Percentiles rank a stretch among this genome's conserved stretches.
Evolutionary conservation across 768 basidiomycete species (phyloP).

Genomic region (Russula sp.): DNA sequence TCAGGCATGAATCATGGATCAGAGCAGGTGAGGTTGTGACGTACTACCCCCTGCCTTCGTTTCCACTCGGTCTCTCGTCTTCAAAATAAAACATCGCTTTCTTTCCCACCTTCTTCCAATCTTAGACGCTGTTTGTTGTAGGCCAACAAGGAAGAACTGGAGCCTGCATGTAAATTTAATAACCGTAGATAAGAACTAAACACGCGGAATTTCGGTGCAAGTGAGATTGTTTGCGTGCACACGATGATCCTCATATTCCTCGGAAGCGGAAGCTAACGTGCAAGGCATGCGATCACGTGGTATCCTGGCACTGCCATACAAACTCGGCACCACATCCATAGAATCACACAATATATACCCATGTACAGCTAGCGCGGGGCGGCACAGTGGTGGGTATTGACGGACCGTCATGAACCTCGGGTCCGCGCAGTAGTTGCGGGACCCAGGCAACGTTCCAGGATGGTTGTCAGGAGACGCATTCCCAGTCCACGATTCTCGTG

Average conservation of each 20-base stretch:
- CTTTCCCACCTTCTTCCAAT: background rate
- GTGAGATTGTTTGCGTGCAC: background rate
- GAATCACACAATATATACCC: no score
- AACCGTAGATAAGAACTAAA: background rate
- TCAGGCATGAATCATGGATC: slow-evolving; percentile 1
- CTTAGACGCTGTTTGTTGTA: background rate
- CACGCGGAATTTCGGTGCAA: background rate
- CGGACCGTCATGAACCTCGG: background rate
- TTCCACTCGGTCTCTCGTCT: slow-evolving; percentile 68
- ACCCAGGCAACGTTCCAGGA: background rate
- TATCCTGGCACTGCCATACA: no score
- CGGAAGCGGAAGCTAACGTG: no score
- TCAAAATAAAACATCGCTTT: slow-evolving; percentile 28
- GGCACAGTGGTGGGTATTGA: background rate
- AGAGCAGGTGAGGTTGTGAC: slow-evolving; percentile 22
- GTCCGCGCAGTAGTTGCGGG: background rate
- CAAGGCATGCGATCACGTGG: background rate
- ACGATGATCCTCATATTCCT: no score
- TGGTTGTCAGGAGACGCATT: slow-evolving; percentile 4
- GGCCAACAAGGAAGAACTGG: background rate
- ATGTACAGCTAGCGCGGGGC: background rate
- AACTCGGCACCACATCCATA: no score
- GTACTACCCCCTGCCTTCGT: slow-evolving; percentile 59
- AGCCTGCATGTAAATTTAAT: background rate
- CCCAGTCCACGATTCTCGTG: slow-evolving; percentile 19